These are phyloP conservation scores for Neonectria hederae DNA, from an alignment of 2,329 filamentous ascomycete species.

Conservation along the genomic window DNA sequence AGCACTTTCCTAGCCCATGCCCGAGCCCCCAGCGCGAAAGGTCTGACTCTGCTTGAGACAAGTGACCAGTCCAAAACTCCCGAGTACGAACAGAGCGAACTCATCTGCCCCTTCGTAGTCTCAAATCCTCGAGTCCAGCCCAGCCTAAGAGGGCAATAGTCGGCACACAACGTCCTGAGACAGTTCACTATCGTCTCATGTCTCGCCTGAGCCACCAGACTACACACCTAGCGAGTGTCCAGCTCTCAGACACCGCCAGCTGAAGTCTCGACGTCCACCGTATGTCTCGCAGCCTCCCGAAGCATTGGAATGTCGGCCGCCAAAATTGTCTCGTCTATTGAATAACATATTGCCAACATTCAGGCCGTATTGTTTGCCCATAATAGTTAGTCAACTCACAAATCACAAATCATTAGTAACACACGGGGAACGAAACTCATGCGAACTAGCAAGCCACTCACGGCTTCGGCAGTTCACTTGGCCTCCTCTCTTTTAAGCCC, in stretches of 20 bases:
- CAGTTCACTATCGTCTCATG: constrained; percentile 28
- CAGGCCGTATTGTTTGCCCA: neutral
- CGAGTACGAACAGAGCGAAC: neutral
- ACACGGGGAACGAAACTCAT: neutral
- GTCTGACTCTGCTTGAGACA: constrained; percentile 19
- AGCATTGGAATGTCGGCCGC: constrained; percentile 5
- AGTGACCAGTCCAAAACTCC: constrained; percentile 2
- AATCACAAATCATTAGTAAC: constrained; percentile 3
- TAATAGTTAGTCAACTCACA: neutral
- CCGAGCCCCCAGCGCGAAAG: neutral
- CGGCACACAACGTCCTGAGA: constrained; percentile 34
- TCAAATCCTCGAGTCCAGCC: constrained; percentile 22
- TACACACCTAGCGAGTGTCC: constrained; percentile 4
- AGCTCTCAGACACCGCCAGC: neutral
- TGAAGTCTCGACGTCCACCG: constrained; percentile 2
- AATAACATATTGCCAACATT: neutral
- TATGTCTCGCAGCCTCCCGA: constrained; percentile 17
- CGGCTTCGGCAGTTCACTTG: neutral
- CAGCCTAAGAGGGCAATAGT: constrained; percentile 9
- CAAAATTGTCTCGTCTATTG: constrained; percentile 1
- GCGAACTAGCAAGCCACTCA: neutral
- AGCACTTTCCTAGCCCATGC: neutral
- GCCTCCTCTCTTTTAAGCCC: no score
- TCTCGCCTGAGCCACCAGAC: constrained; percentile 23
- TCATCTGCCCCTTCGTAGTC: constrained; percentile 14